Evolutionary conservation across 495 filamentous ascomycete genomes (phyloP), one percentile per base, ranked within the genome.

Genomic region (Penicillium flavigenum): DNA sequence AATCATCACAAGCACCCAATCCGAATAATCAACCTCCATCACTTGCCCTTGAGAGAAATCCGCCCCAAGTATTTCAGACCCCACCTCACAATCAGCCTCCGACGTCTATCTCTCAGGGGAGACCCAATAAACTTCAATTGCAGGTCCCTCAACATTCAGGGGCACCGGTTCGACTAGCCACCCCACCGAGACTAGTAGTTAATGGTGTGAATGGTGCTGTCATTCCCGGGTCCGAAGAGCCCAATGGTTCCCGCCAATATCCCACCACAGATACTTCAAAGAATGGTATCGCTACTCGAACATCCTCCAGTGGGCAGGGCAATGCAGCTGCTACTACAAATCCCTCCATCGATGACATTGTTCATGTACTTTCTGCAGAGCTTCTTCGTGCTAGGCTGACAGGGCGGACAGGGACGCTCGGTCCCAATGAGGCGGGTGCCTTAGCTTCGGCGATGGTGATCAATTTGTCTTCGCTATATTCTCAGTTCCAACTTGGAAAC

Each of bases 81-180:
- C 47, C 73, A 11, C 48, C 64, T 16, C 69, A 67, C 36, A 58
- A 68, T 27, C 68, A 71, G 54, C 65, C 66, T 14, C 67, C 73
- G 5, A 73, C 66, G 2, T 68, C 74, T 3, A 44, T 65, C 12
- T 45, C 54, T 11, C 57, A 71, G 14, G 64, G 67, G 19, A 63
- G 69, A 44, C 69, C 72, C 22, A 78, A 75, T 51, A 79, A 86
- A 48, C 79, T 96, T 20, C 88, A 88, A 42, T 75, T 96, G 3
- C 91, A 94, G 67, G 91, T 95, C 9, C 91, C 91, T 2, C 82
- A 86, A 65, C 83, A 89, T 56, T 72, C 83, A 10, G 87, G 89
- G 3, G 88, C 84, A 0, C 81, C 88, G 10, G 88, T 96, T 2
- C 80, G 90, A 19, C 82, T 94, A 19, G 90, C 89, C 1, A 93